Percentiles rank a stretch among this genome's conserved stretches.
These are phyloP conservation scores for Penicillium sp. DNA, from an alignment of 2,329 filamentous ascomycete genomes.

Conservation along the genomic window DNA sequence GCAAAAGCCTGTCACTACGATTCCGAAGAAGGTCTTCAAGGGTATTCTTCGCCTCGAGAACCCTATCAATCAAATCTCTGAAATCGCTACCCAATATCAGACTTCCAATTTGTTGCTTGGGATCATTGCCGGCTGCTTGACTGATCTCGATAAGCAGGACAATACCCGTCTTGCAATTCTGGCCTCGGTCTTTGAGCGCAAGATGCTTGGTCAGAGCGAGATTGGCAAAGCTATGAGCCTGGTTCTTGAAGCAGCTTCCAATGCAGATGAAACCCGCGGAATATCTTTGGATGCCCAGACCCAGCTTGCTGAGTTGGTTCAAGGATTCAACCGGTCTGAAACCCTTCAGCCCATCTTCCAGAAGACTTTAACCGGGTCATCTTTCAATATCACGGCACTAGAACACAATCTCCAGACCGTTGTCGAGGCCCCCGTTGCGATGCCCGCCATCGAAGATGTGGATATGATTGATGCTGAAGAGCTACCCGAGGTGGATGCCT, in stretches of 20 bases:
- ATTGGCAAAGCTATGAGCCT: slow-evolving; percentile 32
- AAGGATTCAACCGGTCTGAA: slow-evolving; percentile 62
- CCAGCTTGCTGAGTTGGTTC: slow-evolving; percentile 65
- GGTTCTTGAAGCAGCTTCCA: slow-evolving; percentile 35
- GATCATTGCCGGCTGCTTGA: slow-evolving; percentile 37
- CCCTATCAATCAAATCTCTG: slow-evolving; percentile 33
- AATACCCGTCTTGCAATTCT: slow-evolving; percentile 48
- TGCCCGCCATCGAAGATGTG: slow-evolving; percentile 51
- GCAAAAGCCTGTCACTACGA: slow-evolving; percentile 67
- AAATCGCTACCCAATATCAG: slow-evolving; percentile 35
- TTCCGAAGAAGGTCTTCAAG: slow-evolving; percentile 69
- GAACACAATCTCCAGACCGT: slow-evolving; percentile 73
- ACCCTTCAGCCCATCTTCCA: slow-evolving; percentile 64
- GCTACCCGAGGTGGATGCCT: slow-evolving; percentile 29
- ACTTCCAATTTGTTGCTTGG: slow-evolving; percentile 38
- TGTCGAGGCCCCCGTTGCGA: slow-evolving; percentile 58
- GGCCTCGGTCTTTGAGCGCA: slow-evolving; percentile 36
- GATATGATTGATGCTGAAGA: slow-evolving; percentile 49
- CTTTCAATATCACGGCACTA: slow-evolving; percentile 70
- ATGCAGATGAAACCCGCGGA: slow-evolving; percentile 49
- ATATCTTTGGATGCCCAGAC: slow-evolving; percentile 54
- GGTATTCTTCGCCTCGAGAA: slow-evolving; percentile 38
- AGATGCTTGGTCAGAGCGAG: slow-evolving; percentile 34
- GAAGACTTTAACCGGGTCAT: slow-evolving; percentile 63
- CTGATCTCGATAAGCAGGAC: slow-evolving; percentile 35